Evolutionary conservation across 768 basidiomycete genomes (phyloP).

Genomic region (Russula ochroleuca): DNA sequence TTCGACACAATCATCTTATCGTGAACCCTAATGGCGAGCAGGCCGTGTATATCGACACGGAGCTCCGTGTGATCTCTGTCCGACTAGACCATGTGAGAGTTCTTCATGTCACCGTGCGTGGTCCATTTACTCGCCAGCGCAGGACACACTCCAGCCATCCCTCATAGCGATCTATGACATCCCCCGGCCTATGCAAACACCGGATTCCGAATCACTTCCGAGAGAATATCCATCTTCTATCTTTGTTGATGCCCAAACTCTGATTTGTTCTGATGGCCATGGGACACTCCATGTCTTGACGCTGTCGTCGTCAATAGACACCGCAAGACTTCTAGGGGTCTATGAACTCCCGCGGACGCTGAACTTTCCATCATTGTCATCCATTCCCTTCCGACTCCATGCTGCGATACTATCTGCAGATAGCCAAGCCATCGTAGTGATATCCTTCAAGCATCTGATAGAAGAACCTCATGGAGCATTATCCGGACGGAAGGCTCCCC

Average conservation of each 20-base stretch:
- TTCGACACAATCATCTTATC: conserved; percentile 77
- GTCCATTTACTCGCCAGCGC: conserved; percentile 33
- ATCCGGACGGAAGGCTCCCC: conserved; percentile 29
- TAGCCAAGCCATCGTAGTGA: conserved; percentile 42
- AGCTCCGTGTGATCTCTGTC: conserved; percentile 57
- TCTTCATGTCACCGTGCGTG: conserved; percentile 14
- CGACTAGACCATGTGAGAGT: conserved; percentile 53
- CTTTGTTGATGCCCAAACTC: conserved; percentile 47
- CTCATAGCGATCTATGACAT: conserved; percentile 59
- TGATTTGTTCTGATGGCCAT: conserved; percentile 64
- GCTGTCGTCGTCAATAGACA: conserved; percentile 38
- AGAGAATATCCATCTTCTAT: conserved; percentile 72
- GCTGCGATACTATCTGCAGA: conserved; percentile 36
- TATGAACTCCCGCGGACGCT: conserved; percentile 42
- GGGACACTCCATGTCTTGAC: conserved; percentile 62
- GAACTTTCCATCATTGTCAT: conserved; percentile 30
- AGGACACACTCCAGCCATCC: conserved; percentile 49
- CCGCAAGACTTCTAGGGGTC: conserved; percentile 47
- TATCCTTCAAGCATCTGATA: conserved; percentile 53
- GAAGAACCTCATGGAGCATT: neutral
- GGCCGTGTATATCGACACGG: conserved; percentile 65
- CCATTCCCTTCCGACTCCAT: conserved; percentile 46
- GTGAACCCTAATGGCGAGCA: conserved; percentile 43
- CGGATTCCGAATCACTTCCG: conserved; percentile 41
- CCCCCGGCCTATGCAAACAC: conserved; percentile 47